Conservation (phyloP, 257 asterid genomes). For the Solanum rostratum region DNA sequence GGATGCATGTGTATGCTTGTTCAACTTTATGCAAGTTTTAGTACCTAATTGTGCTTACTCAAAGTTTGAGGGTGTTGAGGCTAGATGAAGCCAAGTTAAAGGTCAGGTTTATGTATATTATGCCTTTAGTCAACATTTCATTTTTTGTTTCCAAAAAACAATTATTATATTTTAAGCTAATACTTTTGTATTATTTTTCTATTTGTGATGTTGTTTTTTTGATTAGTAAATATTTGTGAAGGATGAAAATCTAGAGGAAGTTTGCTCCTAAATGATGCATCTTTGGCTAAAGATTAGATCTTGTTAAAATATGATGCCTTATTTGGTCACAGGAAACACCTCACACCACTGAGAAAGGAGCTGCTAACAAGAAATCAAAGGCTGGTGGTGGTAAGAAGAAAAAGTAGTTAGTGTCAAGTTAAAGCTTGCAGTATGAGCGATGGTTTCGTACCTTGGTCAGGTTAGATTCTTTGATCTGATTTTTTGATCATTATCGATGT, state of each 20-base stretch:
- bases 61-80: not conserved
- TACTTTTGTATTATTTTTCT: not conserved
- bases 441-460: not conserved
- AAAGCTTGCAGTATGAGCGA: not conserved
- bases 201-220: not conserved
- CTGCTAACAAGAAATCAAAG: conserved; percentile 62
- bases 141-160: not conserved
- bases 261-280: not conserved
- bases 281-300: not conserved
- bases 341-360: conserved; percentile 46
- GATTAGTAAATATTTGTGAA: not conserved
- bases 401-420: conserved; percentile 28
- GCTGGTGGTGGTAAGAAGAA: conserved; percentile 45
- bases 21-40: not conserved
- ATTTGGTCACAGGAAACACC: conserved; percentile 47
- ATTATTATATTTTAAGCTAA: not conserved
- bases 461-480: not conserved
- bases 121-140: not conserved
- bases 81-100: not conserved
- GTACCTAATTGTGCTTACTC: not conserved
- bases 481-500: not conserved
- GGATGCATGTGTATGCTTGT: not conserved
- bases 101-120: not conserved
- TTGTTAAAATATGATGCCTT: not conserved
- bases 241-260: not conserved